Evolutionary conservation across 1,284 basidiomycete species (phyloP).

Genomic region (Sanguinoderma infundibulare): DNA sequence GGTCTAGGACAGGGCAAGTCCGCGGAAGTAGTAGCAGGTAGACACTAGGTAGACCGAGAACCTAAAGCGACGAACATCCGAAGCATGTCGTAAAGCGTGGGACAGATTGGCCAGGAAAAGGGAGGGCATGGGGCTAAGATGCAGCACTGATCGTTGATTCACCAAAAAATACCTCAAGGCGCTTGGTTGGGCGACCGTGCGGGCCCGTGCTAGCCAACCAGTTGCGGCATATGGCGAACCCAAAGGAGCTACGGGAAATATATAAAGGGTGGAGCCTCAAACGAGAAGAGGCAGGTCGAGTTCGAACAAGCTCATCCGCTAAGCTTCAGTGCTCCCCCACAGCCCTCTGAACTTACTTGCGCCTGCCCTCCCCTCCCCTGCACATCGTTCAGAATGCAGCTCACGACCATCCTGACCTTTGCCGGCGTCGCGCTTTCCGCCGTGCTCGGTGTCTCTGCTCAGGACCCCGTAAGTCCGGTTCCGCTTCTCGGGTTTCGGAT

Average conservation of each 20-base stretch:
- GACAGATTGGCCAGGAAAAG: constrained; percentile 9
- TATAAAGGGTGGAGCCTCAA: constrained; percentile 13
- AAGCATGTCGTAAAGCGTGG: constrained; percentile 12
- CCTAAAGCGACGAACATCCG: not conserved
- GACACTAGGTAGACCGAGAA: no score
- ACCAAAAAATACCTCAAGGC: not conserved
- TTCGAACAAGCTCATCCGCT: constrained; percentile 15
- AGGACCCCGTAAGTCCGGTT: constrained; percentile 4
- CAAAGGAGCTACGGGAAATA: constrained; percentile 5
- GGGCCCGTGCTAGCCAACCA: not conserved
- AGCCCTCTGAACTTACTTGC: constrained; percentile 11
- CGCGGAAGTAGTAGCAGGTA: not conserved
- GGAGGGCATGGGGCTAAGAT: constrained; percentile 18
- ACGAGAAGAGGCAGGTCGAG: constrained; percentile 13
- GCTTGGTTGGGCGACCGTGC: not conserved
- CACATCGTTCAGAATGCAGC: constrained; percentile 16
- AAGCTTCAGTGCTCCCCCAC: constrained; percentile 9
- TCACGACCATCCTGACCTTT: constrained; percentile 19
- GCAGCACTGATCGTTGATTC: no score
- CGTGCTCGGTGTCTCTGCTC: constrained; percentile 15
- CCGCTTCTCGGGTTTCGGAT: not conserved
- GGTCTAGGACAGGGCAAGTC: not conserved
- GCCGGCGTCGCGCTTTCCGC: constrained; percentile 15
- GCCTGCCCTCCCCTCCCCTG: not conserved
- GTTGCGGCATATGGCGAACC: constrained; percentile 17